phyloP scores from a whole-genome alignment of 306 rosid genomes.

The Cotoneaster glaucophyllus region DNA sequence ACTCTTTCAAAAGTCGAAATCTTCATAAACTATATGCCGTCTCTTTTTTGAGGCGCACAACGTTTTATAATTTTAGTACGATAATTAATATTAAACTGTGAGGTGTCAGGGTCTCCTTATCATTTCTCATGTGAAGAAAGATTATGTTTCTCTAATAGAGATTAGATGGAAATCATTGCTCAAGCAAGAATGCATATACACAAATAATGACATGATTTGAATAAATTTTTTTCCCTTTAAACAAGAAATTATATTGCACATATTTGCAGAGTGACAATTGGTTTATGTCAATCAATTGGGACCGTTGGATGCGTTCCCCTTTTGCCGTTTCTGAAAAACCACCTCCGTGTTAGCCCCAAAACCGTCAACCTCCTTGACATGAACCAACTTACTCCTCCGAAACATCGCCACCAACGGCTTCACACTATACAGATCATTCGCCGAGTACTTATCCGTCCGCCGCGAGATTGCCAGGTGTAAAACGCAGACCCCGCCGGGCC shows the following conservation, averaged over 20 bases:
- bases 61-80: too few relatives aligned
- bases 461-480: conserved; percentile 60
- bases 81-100: too few relatives aligned
- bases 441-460: conserved; percentile 79
- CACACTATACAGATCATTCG: conserved; percentile 71
- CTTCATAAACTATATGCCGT: too few relatives aligned
- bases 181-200: not conserved
- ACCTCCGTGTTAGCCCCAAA: conserved; percentile 88
- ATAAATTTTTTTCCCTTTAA: not conserved
- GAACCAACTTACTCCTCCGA: conserved; percentile 39
- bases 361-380: conserved; percentile 55
- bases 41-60: too few relatives aligned
- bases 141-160: not conserved
- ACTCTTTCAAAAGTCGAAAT: too few relatives aligned
- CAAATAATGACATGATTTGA: not conserved
- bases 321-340: conserved; percentile 43
- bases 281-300: not conserved
- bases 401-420: conserved; percentile 56
- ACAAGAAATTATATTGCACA: not conserved
- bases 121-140: too few relatives aligned
- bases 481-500: conserved; percentile 63
- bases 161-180: not conserved
- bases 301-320: not conserved
- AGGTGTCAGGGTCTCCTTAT: too few relatives aligned
- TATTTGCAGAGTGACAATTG: not conserved